Percentiles rank a stretch among this genome's conserved stretches.
Evolutionary conservation across 2,329 filamentous ascomycete genomes (phyloP).

Genomic region (Colletotrichum sp.): DNA sequence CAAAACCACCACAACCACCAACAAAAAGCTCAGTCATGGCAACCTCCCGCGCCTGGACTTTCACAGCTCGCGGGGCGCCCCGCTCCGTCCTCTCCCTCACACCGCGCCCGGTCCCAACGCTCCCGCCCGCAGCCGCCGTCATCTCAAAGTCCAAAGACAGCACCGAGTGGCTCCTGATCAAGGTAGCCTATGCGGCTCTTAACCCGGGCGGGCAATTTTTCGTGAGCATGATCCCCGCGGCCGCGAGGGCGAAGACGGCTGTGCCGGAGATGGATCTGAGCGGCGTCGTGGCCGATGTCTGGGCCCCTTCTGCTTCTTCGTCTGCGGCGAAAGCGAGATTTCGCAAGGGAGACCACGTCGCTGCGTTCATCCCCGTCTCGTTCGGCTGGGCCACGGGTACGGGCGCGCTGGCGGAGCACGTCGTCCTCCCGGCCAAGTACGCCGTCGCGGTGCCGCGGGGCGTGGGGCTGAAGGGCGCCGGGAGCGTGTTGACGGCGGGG

Average conservation of each 20-base stretch:
- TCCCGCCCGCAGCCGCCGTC: constrained; percentile 32
- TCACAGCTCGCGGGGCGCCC: constrained; percentile 31
- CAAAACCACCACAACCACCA: neutral
- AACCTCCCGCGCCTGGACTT: constrained; percentile 31
- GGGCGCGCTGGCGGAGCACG: constrained; percentile 45
- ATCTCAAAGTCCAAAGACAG: constrained; percentile 25
- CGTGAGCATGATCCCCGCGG: constrained; percentile 44
- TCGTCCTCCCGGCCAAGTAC: constrained; percentile 38
- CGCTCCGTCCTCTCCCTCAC: constrained; percentile 30
- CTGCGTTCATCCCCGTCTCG: constrained; percentile 41
- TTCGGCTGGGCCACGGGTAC: constrained; percentile 36
- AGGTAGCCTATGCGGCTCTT: constrained; percentile 47
- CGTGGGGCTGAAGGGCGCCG: constrained; percentile 35
- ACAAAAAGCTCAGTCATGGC: neutral
- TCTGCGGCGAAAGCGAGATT: neutral
- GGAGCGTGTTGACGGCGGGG: constrained; percentile 42
- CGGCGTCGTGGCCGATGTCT: constrained; percentile 42
- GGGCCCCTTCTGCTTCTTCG: constrained; percentile 27
- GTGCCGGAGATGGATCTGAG: constrained; percentile 50
- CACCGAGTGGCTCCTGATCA: constrained; percentile 42
- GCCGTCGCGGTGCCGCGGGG: constrained; percentile 35
- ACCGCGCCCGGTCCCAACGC: constrained; percentile 24
- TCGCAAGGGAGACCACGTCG: constrained; percentile 37
- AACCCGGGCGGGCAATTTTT: constrained; percentile 49
- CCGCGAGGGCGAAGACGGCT: constrained; percentile 37